phyloP scores from a whole-genome alignment of 1,284 basidiomycete species.

The Leccinum huronense region DNA sequence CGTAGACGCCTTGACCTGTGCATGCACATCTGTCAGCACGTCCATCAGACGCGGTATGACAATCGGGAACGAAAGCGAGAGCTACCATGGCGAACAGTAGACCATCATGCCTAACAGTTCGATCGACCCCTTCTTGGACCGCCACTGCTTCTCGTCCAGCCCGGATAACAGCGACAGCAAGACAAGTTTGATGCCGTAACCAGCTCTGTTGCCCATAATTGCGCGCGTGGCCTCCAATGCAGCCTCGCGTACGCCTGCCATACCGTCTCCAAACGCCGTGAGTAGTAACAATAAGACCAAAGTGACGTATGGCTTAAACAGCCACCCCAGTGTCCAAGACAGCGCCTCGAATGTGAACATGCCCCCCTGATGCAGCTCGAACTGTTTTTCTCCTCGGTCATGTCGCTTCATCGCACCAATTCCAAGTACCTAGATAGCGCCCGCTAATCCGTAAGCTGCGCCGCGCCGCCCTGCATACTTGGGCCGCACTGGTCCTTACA shows the following conservation, averaged over 20 bases:
- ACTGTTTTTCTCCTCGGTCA: slow-evolving; percentile 89
- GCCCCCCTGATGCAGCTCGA: slow-evolving; percentile 87
- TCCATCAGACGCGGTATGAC: slow-evolving; percentile 95
- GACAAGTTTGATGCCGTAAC: slow-evolving; percentile 94
- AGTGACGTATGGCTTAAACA: slow-evolving; percentile 95
- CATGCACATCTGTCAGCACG: slow-evolving; percentile 95
- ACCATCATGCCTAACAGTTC: slow-evolving; percentile 99
- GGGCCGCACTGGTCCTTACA: slow-evolving; percentile 74
- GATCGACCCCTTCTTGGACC: slow-evolving; percentile 96
- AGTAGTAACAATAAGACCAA: slow-evolving; percentile 84
- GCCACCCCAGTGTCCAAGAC: slow-evolving; percentile 78
- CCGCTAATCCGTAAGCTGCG: slow-evolving; percentile 95
- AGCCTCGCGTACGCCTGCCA: slow-evolving; percentile 90
- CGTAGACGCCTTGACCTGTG: slow-evolving; percentile 91
- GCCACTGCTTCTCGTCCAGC: slow-evolving; percentile 98
- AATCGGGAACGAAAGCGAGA: slow-evolving; percentile 93
- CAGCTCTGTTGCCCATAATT: slow-evolving; percentile 95
- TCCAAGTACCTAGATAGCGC: slow-evolving; percentile 88
- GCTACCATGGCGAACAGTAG: slow-evolving; percentile 94
- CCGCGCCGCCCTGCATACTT: slow-evolving; percentile 94
- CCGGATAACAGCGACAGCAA: slow-evolving; percentile 89
- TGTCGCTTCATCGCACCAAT: slow-evolving; percentile 85
- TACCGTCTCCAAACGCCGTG: slow-evolving; percentile 84
- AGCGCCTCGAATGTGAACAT: slow-evolving; percentile 96
- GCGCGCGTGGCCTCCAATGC: slow-evolving; percentile 90